Base-by-base conservation (phyloP, 2,329 filamentous ascomycete genomes). In the Tympanopsis confertula region DNA sequence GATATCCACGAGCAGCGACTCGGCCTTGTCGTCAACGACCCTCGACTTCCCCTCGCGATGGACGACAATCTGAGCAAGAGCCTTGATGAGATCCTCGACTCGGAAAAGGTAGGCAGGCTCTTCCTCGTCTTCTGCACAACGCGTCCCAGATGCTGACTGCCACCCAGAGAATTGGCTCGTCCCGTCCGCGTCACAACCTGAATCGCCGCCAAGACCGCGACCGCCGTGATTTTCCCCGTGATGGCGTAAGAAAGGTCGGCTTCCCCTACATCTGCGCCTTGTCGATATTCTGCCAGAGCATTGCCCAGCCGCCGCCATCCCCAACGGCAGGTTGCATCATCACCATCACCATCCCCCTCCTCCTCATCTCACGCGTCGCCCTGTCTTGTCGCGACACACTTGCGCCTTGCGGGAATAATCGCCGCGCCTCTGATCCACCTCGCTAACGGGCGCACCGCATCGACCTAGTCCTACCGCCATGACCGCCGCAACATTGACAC, bases 221-320 rank as follows among this genome's bases (percentile, higher is more conserved):
- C 22, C 22, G 22, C 7, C 22, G 62, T 54, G 67, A 68, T 35
- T 80, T 72, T 50, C 82, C 83, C 53, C 82, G 84, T 63, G 85
- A 91, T 63, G 85, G 85, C 63, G 74, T 89, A 58, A 88, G 81
- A 87, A 93, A 93, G 86, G 86, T 89, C 58, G 33, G 54, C 41
- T 28, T 36, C 36, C 38, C 29, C 39, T 18, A 24, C 13, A 49
- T 35, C 39, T 18, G 3, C 18, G 20, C 17, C 26, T 13, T 4
- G 15, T 13, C 18, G 15, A 7, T 37, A 4, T 18, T 3, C 17
- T 19, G 19, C 13, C 35, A 20, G 17, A n/a, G 4, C 3, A 19
- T 15, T 36, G 47, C 37, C 45, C 36, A 33, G 35, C 29, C 20
- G 18, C 29, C 47, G 44, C 50, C 52, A 42, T 49, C 46, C 35